Evolutionary conservation across 108 stramenopile species (phyloP), one percentile per base, ranked within the genome.

Genomic region (Fragilaria crotonensis): DNA sequence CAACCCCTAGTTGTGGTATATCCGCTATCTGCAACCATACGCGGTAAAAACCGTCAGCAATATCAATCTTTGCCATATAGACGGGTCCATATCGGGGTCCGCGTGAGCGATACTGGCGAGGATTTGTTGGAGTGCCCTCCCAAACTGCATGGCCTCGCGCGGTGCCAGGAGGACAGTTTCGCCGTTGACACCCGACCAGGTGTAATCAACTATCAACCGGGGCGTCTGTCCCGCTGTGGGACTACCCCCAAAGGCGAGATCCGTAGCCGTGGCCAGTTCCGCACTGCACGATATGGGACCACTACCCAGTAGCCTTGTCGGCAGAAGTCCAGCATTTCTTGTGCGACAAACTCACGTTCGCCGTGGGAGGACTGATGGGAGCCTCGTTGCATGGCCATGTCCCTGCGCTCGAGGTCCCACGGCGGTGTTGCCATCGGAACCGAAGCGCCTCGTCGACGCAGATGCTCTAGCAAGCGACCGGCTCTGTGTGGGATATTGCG

Each of bases 261-360:
- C 0, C 48, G 53, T 17, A 72, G 48, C 9, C 36, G 21, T 18
- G 53, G 25, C 4, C 55, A 28, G 21, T 62, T 21, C 27, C 30
- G 26, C 17, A 62, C 47, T 5, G 54, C 32, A 19, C 19, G 23
- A 22, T 45, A 54, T 1, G 68, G 68, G 9, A 69, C 46, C 20
- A 69, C n/a, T n/a, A n/a, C n/a, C n/a, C 76, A 71, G 20, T 22
- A 64, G 29, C 48, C 60, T 48, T 67, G 36, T 22, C 44, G 57
- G 19, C 54, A 5, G 61, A 59, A 45, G 47, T n/a, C n/a, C n/a
- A n/a, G n/a, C n/a, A n/a, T n/a, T 41, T 41, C 36, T 41, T 41
- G 36, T 7, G 36, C 14, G 36, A 41, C 11, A 41, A n/a, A n/a
- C n/a, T n/a, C n/a, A n/a, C n/a, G n/a, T n/a, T n/a, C n/a, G n/a